These are phyloP conservation scores for Pneumocystis oryctolagi DNA, from an alignment of 1,139 yeast genomes.

Conservation along the genomic window DNA sequence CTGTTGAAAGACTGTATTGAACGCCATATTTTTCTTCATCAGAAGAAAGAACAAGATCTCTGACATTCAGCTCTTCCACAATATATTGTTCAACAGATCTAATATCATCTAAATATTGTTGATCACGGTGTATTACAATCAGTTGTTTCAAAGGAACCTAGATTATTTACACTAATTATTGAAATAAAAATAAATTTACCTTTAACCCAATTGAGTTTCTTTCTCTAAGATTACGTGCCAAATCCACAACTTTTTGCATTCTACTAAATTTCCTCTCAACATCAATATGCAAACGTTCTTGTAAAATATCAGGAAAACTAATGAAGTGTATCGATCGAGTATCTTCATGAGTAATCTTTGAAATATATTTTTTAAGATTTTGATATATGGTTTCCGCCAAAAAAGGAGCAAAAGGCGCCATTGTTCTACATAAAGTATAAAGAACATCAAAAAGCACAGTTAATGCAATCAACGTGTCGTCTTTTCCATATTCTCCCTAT, in stretches of 20 bases:
- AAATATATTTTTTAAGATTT: constrained; percentile 49
- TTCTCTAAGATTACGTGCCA: constrained; percentile 93
- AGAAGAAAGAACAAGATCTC: constrained; percentile 72
- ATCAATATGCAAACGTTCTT: constrained; percentile 69
- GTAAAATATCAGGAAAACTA: constrained; percentile 72
- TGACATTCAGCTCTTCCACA: constrained; percentile 78
- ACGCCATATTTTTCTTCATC: constrained; percentile 90
- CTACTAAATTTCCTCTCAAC: constrained; percentile 59
- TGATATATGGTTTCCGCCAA: constrained; percentile 80
- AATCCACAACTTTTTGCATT: constrained; percentile 93
- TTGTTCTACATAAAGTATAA: constrained; percentile 76
- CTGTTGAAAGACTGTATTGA: constrained; percentile 86
- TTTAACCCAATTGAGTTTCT: constrained; percentile 85
- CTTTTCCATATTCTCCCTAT: constrained; percentile 72
- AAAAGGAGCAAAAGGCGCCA: constrained; percentile 99
- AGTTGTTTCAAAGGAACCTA: constrained; percentile 76
- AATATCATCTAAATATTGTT: constrained; percentile 59
- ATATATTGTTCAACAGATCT: constrained; percentile 66
- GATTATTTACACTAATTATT: background rate
- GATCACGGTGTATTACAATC: constrained; percentile 71
- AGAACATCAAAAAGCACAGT: constrained; percentile 84
- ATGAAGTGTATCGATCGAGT: constrained; percentile 83
- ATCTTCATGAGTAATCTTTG: constrained; percentile 41
- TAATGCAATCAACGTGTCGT: constrained; percentile 72
- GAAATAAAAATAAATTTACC: background rate